These are phyloP conservation scores for Euclidium syriacum DNA, from an alignment of 345 rosid genomes.

Conservation along the genomic window DNA sequence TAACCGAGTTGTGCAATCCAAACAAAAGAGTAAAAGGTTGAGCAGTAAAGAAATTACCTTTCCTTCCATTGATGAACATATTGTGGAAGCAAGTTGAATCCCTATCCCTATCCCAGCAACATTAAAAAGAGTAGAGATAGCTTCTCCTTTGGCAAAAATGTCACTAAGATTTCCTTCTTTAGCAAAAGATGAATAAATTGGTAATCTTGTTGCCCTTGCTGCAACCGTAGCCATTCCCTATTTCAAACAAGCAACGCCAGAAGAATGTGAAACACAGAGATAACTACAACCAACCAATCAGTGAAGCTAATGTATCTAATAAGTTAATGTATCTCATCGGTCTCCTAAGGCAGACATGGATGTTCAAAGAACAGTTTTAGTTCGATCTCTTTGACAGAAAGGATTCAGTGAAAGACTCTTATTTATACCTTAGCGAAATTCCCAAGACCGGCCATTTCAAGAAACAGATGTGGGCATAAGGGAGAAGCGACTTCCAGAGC, in stretches of 20 bases:
- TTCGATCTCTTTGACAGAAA: neutral
- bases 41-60: conserved; percentile 45
- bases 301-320: neutral
- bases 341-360: neutral
- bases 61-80: conserved; percentile 88
- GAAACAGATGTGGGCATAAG: conserved; percentile 82
- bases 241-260: conserved; percentile 19
- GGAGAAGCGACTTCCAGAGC: conserved; percentile 93
- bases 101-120: conserved; percentile 75
- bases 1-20: neutral
- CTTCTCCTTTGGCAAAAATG: conserved; percentile 95
- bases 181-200: conserved; percentile 91
- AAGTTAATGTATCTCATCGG: neutral
- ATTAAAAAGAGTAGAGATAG: conserved; percentile 92
- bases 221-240: conserved; percentile 99
- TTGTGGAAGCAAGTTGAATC: conserved; percentile 82
- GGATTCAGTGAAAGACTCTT: neutral
- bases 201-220: conserved; percentile 92
- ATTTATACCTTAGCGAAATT: conserved; percentile 74
- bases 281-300: conserved; percentile 2
- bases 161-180: conserved; percentile 99
- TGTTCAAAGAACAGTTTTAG: neutral
- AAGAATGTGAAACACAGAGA: conserved; percentile 1
- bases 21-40: neutral
- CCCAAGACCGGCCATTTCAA: conserved; percentile 94